Percentiles rank a stretch among this genome's conserved stretches.
Evolutionary conservation across 2,329 filamentous ascomycete genomes (phyloP).

Genomic region (Dactylellina sp.): DNA sequence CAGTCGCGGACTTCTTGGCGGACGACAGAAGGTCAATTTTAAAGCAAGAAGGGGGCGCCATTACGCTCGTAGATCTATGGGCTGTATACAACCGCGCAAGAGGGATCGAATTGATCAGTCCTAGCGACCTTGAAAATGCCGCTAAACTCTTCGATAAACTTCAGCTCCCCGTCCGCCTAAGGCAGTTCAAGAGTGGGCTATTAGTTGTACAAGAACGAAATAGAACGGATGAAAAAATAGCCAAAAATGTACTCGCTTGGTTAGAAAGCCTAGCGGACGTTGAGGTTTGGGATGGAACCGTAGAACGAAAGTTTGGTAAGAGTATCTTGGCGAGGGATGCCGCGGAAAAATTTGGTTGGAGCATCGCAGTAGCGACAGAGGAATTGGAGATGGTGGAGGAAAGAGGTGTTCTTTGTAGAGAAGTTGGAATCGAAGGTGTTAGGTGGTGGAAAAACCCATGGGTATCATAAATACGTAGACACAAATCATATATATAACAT

Average conservation of each 20-base stretch:
- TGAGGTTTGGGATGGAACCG: not conserved
- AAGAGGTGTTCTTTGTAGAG: slow-evolving; percentile 84
- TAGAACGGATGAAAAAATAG: slow-evolving; percentile 90
- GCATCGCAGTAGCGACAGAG: slow-evolving; percentile 92
- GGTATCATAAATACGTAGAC: slow-evolving; percentile 6
- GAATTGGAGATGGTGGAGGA: slow-evolving; percentile 98
- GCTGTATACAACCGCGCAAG: slow-evolving; percentile 92
- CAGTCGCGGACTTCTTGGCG: slow-evolving; percentile 87
- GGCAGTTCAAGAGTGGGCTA: slow-evolving; percentile 92
- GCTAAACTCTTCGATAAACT: slow-evolving; percentile 88
- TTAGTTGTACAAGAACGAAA: slow-evolving; percentile 90
- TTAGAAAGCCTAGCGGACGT: slow-evolving; percentile 19
- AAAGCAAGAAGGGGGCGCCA: slow-evolving; percentile 83
- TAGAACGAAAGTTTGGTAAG: slow-evolving; percentile 77
- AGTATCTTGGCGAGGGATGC: slow-evolving; percentile 90
- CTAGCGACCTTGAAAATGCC: slow-evolving; percentile 89
- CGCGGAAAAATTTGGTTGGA: slow-evolving; percentile 94
- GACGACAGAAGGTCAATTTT: slow-evolving; percentile 84
- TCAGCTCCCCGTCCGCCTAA: slow-evolving; percentile 83
- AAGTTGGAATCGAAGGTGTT: slow-evolving; percentile 89
- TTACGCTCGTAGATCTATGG: slow-evolving; percentile 91
- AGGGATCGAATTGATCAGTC: slow-evolving; percentile 93
- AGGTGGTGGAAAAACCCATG: slow-evolving; percentile 86
- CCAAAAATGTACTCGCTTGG: slow-evolving; percentile 74
- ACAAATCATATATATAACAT: not conserved